These are phyloP conservation scores for Zygosaccharomyces bailii DNA, from an alignment of 805 yeast genomes.

Conservation along the genomic window DNA sequence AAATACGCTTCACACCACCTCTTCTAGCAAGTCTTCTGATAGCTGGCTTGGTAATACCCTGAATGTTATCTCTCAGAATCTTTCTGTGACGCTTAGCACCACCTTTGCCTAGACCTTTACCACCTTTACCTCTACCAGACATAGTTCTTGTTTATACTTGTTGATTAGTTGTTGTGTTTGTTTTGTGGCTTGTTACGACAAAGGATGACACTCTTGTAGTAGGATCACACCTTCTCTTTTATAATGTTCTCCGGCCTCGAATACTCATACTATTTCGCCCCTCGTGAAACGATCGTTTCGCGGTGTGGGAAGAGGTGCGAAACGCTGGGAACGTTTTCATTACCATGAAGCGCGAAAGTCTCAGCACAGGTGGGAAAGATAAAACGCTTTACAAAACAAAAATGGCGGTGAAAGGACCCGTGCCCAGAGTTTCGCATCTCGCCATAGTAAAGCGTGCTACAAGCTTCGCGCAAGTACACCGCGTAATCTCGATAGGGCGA, in stretches of 20 bases:
- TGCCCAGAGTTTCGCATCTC: conserved; percentile 19
- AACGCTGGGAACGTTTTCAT: conserved; percentile 17
- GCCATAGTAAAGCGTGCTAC: conserved; percentile 24
- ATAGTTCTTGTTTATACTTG: conserved; percentile 44
- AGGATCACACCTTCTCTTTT: conserved; percentile 3
- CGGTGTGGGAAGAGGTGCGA: conserved; percentile 17
- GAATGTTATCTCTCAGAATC: conserved; percentile 98
- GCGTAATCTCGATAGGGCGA: conserved; percentile 6
- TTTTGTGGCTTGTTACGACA: conserved; percentile 3
- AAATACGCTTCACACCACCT: conserved; percentile 99
- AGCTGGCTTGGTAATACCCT: conserved; percentile 99
- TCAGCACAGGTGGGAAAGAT: conserved; percentile 15
- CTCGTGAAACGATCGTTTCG: conserved; percentile 9
- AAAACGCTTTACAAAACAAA: background rate
- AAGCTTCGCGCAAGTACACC: conserved; percentile 19
- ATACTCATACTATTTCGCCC: conserved; percentile 11
- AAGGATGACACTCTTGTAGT: background rate
- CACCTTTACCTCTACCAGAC: conserved; percentile 99
- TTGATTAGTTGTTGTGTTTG: conserved; percentile 13
- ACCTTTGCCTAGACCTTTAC: conserved; percentile 99
- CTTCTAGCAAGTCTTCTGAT: conserved; percentile 99
- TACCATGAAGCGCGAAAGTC: conserved; percentile 21
- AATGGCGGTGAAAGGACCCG: conserved; percentile 1
- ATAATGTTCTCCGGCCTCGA: conserved; percentile 3
- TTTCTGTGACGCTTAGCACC: conserved; percentile 99